phyloP scores from a whole-genome alignment of 2,329 filamentous ascomycete genomes.

The Hypoxylon sp. region DNA sequence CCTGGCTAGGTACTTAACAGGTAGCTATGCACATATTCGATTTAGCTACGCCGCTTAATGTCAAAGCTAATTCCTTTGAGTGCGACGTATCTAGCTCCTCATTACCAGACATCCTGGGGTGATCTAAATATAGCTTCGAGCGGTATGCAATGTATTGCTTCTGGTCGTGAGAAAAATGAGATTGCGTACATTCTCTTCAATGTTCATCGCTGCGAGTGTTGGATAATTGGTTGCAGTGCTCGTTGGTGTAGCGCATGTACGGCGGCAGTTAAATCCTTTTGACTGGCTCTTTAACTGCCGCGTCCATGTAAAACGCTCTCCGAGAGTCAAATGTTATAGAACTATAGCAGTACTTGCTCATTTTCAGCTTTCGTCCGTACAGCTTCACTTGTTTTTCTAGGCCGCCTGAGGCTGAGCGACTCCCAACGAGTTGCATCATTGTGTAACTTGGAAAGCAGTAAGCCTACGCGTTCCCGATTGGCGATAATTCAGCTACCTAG shows the following conservation, averaged over 20 bases:
- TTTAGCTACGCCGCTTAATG: background rate
- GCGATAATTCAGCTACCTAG: background rate
- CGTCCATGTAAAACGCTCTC: background rate
- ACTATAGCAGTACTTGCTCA: background rate
- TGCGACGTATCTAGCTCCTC: background rate
- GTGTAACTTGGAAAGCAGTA: background rate
- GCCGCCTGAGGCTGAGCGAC: background rate
- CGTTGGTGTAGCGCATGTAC: background rate
- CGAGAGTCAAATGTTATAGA: background rate
- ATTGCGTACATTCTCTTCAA: slow-evolving; percentile 1
- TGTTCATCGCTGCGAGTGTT: background rate
- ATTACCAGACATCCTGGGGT: background rate
- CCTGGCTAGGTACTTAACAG: background rate
- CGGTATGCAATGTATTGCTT: background rate
- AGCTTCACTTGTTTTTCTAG: too few relatives aligned
- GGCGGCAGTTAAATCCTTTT: background rate
- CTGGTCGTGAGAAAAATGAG: background rate
- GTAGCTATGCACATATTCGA: too few relatives aligned
- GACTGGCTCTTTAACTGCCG: background rate
- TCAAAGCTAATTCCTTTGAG: slow-evolving; percentile 2
- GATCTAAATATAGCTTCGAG: background rate
- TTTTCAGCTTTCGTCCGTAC: background rate
- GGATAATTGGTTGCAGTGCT: background rate
- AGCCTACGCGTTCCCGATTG: background rate
- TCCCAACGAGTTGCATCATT: background rate